Conservation (phyloP, 352 stramenopile genomes). For the Pythium pyrilobum region DNA sequence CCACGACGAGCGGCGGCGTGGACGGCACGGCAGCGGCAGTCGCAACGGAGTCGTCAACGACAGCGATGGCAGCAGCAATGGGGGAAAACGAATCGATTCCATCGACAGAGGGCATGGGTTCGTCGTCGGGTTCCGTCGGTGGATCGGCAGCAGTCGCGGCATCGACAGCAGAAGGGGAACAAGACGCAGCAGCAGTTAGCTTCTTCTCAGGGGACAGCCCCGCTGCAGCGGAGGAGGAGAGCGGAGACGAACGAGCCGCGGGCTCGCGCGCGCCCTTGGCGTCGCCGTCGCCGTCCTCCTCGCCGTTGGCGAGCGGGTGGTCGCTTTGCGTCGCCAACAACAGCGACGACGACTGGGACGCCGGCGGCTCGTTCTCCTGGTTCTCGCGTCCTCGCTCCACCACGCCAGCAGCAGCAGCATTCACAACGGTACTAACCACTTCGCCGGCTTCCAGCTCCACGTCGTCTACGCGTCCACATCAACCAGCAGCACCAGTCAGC, state of each 20-base stretch:
- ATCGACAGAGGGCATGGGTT: not conserved
- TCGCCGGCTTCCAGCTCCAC: constrained; percentile 11
- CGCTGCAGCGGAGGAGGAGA: constrained; percentile 1
- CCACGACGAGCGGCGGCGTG: too few relatives aligned
- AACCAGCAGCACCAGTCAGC: not conserved
- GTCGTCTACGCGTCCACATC: constrained; percentile 6
- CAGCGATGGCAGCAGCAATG: not conserved
- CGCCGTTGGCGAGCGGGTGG: not conserved
- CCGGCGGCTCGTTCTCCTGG: constrained; percentile 10
- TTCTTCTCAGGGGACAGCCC: not conserved
- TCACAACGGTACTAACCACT: constrained; percentile 18
- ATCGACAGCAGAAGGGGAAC: constrained; percentile 14
- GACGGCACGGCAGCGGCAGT: too few relatives aligned
- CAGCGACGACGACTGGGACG: not conserved
- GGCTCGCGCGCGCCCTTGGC: not conserved
- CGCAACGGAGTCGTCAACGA: too few relatives aligned
- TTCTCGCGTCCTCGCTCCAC: constrained; percentile 7
- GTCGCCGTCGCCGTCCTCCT: not conserved
- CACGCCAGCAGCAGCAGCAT: constrained; percentile 3
- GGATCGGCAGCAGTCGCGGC: not conserved
- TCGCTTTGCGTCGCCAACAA: not conserved
- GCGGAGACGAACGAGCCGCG: not conserved
- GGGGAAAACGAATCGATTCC: not conserved
- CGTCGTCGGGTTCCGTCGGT: constrained; percentile 6
- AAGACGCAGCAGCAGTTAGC: constrained; percentile 19